Percentiles rank a stretch among this genome's conserved stretches.
These are phyloP conservation scores for Penicillium nordicum DNA, from an alignment of 2,329 filamentous ascomycete genomes.

Conservation along the genomic window DNA sequence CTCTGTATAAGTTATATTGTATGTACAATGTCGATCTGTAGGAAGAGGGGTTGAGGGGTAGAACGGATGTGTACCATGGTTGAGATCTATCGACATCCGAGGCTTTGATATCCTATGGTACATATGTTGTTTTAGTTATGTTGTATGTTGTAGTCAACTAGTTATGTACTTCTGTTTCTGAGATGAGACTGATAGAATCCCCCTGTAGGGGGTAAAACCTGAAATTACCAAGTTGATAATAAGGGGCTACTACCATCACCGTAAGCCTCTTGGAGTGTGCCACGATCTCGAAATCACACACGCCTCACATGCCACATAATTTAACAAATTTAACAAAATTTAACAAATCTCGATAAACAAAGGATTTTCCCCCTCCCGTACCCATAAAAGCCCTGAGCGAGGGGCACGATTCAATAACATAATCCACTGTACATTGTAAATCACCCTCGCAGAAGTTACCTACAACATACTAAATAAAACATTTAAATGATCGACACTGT, in stretches of 20 bases:
- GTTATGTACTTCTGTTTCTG: too few species aligned
- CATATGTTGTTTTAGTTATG: too few species aligned
- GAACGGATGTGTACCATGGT: conserved; percentile 23
- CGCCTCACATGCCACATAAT: conserved; percentile 26
- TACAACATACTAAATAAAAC: background rate
- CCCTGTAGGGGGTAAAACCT: background rate
- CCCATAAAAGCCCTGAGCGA: conserved; percentile 3
- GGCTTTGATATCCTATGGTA: background rate
- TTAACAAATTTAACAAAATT: conserved; percentile 11
- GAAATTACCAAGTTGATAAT: background rate
- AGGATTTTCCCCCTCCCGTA: conserved; percentile 3
- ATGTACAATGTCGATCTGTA: background rate
- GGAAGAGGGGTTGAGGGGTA: conserved; percentile 6
- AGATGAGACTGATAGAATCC: background rate
- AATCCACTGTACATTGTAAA: background rate
- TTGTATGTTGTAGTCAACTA: too few species aligned
- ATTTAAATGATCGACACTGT: conserved; percentile 6
- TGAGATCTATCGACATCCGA: conserved; percentile 3
- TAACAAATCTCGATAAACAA: conserved; percentile 15
- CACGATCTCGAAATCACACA: conserved; percentile 21
- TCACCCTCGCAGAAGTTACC: conserved; percentile 4
- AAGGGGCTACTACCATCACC: background rate
- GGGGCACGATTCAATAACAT: conserved; percentile 6
- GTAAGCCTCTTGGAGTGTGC: conserved; percentile 11
- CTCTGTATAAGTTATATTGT: background rate